Evolutionary conservation across 2,329 filamentous ascomycete genomes (phyloP).

Genomic region (Alternaria panax): DNA sequence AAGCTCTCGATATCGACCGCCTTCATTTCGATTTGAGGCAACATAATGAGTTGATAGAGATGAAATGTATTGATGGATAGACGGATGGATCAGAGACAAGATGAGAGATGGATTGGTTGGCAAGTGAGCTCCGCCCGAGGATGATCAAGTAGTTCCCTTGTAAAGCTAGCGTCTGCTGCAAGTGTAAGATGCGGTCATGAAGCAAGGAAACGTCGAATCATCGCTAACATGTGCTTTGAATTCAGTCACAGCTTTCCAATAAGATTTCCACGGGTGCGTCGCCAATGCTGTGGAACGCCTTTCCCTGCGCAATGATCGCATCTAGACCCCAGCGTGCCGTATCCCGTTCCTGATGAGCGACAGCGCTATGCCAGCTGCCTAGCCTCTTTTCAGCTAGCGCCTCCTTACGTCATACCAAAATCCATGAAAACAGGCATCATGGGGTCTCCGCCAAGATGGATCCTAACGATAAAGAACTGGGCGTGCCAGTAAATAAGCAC

Average conservation of each 20-base stretch:
- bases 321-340: slow-evolving; percentile 10
- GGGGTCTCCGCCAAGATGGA: not conserved
- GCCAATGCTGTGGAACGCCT: not conserved
- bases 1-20: slow-evolving; percentile 11
- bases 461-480: slow-evolving; percentile 3
- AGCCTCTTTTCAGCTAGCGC: slow-evolving; percentile 6
- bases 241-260: not conserved
- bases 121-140: not conserved
- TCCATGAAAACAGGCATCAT: slow-evolving; percentile 13
- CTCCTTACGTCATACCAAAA: slow-evolving; percentile 10
- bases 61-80: not conserved
- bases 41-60: not conserved
- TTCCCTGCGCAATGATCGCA: slow-evolving; percentile 10
- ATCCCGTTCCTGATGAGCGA: slow-evolving; percentile 9
- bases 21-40: not conserved
- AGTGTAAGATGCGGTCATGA: not conserved
- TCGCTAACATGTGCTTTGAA: too few relatives aligned
- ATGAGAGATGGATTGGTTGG: not conserved
- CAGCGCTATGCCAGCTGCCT: slow-evolving; percentile 4
- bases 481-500: slow-evolving; percentile 1
- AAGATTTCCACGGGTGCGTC: not conserved
- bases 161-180: not conserved
- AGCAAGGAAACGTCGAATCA: not conserved
- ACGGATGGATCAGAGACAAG: not conserved
- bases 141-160: not conserved